phyloP scores from a whole-genome alignment of 106 monocot species.

The Vanilla planifolia region DNA sequence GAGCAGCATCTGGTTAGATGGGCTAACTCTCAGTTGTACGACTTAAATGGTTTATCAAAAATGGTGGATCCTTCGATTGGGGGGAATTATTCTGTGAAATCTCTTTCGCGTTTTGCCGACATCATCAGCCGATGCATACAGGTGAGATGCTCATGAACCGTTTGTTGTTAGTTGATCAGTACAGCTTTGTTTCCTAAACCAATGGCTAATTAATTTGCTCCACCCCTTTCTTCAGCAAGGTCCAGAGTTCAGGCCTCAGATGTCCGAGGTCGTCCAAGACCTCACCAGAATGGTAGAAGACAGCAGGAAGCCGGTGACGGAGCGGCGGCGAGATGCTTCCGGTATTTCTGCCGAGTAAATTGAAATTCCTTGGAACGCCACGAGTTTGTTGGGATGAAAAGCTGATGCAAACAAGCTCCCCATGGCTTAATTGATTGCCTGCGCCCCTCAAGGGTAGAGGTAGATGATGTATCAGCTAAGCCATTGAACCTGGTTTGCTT shows the following conservation, averaged over 20 bases:
- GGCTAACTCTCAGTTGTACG: slow-evolving; percentile 87
- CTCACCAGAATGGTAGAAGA: slow-evolving; percentile 59
- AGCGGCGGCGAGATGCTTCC: slow-evolving; percentile 9
- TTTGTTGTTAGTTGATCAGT: too few species aligned
- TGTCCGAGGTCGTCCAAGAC: slow-evolving; percentile 95
- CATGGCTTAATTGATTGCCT: background rate
- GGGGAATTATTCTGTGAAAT: slow-evolving; percentile 71
- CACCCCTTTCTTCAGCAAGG: slow-evolving; percentile 40
- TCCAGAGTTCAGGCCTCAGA: slow-evolving; percentile 93
- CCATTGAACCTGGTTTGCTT: background rate
- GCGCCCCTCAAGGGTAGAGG: background rate
- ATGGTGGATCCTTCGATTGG: slow-evolving; percentile 88
- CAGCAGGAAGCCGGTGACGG: slow-evolving; percentile 3
- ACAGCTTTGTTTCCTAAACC: background rate
- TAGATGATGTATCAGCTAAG: background rate
- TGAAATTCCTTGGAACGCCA: background rate
- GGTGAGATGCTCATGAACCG: slow-evolving; percentile 30
- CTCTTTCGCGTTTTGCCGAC: slow-evolving; percentile 90
- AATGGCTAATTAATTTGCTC: background rate
- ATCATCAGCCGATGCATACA: slow-evolving; percentile 96
- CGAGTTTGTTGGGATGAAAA: background rate
- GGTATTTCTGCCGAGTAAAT: background rate
- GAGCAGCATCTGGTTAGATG: slow-evolving; percentile 95
- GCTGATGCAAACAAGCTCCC: slow-evolving; percentile 1
- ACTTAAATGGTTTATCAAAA: slow-evolving; percentile 61